Base-by-base conservation (phyloP, 495 filamentous ascomycete genomes). In the Penicillium cosmopolitanum region DNA sequence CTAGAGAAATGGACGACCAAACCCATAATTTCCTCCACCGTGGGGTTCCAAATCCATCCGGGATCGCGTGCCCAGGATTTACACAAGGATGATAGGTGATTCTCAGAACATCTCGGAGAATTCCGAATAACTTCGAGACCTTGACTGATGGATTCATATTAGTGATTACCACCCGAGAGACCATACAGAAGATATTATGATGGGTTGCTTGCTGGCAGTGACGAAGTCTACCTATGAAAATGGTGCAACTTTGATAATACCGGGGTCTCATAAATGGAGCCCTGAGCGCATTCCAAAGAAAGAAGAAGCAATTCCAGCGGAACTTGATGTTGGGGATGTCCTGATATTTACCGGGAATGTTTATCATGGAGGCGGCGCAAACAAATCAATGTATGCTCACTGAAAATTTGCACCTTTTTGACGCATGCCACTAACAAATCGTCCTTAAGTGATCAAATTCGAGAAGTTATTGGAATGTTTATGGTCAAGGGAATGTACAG, bases 401-500 rank as follows among this genome's bases (percentile, higher is more conserved):
- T n/a, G 5, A 5, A 13, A 38, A 38, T 5, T 13, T 5, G 4
- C 12, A 4, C 19, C 19, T 21, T 12, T 13, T 38, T 13, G 4
- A 38, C 23, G 36, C 5, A 38, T 13, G 36, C 8, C 9, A 19
- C 16, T 46, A 46, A 33, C 15, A 13, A 13, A 38, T n/a, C 1
- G 1, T 12, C 28, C 4, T 38, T 7, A 13, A 51, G 50, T 51
- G 50, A 51, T 51, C 50, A 51, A 51, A 34, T 51, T 33, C 28
- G 50, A 15, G 50, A 51, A 19, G 50, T 51, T 11, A 51, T 51
- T 23, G 50, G 50, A 16, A 51, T 51, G 25, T 51, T 51, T 23
- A 51, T 51, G 50, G 50, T 51, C 16, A 51, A 51, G 16, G 50
- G 50, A 34, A 51, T 51, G 50, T 51, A 51, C 50, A 51, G 50